Base-by-base conservation (phyloP, 371 early-diverging fungal genomes). In the Apophysomyces trapeziformis region DNA sequence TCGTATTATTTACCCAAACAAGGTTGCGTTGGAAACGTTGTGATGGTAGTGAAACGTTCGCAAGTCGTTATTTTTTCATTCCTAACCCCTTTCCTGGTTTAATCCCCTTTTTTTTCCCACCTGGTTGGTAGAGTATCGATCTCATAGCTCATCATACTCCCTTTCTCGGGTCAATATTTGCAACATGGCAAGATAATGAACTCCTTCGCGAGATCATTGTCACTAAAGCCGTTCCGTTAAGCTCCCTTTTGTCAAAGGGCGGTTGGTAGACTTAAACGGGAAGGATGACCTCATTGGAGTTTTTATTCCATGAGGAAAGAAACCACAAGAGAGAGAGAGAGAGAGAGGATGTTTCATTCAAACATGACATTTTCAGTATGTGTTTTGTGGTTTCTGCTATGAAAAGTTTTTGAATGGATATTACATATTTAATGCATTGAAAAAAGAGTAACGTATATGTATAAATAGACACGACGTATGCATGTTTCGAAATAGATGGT, bases 381-480 rank as follows among this genome's bases (percentile, higher is more conserved):
- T 50, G 54, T 50, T 50, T 26, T 26, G 32, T 26, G 32, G 32
- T 26, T 26, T 26, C 32, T 26, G 32, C 32, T 26, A 26, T 26
- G 32, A 26, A 26, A 26, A 2, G 32, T 26, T 26, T 26, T 26
- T 26, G 32, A 26, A 26, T 26, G 54, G 13, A 50, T 9, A 50
- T 21, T 50, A 21, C 54, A 50, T 50, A 50, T 50, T 50, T 50
- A 26, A 50, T 50, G 54, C 54, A 50, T 5, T 50, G 54, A 5
- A 50, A 50, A 9, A 21, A 21, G 46, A 41, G 41, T 41, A 41
- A 41, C 41, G 41, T 41, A 21, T 50, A 50, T 50, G 47, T 50
- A 50, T 50, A 50, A 50, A 50, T 50, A 50, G 54, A 50, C 21
- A 50, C 54, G 21, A 50, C 16, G 54, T 35, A 50, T 50, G 54